Base-by-base conservation (phyloP, 164 flowering plant genomes). In the Amborella trichopoda region DNA sequence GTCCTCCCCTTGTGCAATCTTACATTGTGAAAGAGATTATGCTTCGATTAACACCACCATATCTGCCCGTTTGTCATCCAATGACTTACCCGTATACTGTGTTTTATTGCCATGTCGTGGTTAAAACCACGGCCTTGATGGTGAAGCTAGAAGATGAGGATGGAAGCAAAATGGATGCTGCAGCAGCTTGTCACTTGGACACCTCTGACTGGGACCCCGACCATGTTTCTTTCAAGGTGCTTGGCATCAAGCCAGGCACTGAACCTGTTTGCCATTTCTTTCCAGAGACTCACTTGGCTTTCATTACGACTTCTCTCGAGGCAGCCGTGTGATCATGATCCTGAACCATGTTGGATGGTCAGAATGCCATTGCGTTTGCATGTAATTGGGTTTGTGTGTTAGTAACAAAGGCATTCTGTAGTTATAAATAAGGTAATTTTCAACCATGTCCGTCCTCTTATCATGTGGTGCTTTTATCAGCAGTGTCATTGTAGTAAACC, bases 261-360 rank as follows among this genome's bases (percentile, higher is more conserved):
- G 65, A 56, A 28, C 70, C 74, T 9, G 20, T 69, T 22, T 66
- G 74, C 48, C 74, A 69, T 32, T 69, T 65, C 58, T 52, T 69
- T 28, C 61, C 60, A 0, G 41, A 56, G 26, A n/a, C n/a, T n/a
- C n/a, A n/a, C n/a, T n/a, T n/a, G n/a, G n/a, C n/a, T n/a, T n/a
- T n/a, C n/a, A n/a, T n/a, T n/a, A n/a, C n/a, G n/a, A n/a, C n/a
- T n/a, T n/a, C n/a, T n/a, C n/a, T n/a, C n/a, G n/a, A n/a, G n/a
- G n/a, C n/a, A n/a, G n/a, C n/a, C n/a, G n/a, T n/a, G n/a, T n/a
- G n/a, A n/a, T n/a, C n/a, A n/a, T n/a, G n/a, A n/a, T n/a, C n/a
- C n/a, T n/a, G n/a, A n/a, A n/a, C n/a, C n/a, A n/a, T n/a, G n/a
- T n/a, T n/a, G n/a, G n/a, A n/a, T n/a, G n/a, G n/a, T n/a, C n/a